Evolutionary conservation across 164 flowering plant species (phyloP), one percentile per base, ranked within the genome.

Genomic region (Magnolia officinalis): DNA sequence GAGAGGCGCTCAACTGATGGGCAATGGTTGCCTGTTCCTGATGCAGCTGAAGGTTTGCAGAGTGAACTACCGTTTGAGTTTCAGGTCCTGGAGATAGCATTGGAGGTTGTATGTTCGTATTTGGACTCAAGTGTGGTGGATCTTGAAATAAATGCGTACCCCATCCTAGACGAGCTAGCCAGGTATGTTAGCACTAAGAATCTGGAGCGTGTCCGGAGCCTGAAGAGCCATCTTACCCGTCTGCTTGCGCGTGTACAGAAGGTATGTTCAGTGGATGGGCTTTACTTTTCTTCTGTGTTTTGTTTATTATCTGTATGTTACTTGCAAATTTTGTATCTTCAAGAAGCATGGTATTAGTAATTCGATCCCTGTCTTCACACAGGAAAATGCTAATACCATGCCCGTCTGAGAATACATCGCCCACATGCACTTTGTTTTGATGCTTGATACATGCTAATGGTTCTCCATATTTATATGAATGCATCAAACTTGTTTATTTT

Each of bases 201-300:
- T 84, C 97, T 93, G 75, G 98, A 93, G 84, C 92, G 75, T 72
- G 96, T 93, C 21, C 81, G 98, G 55, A 93, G 91, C 81, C 81
- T 93, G 83, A 95, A 95, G 84, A 95, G 96, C 83, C 91, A 90
- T 79, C 97, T 95, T 58, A 95, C 98, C 2, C 92, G 89, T 67
- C 76, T 93, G 68, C 98, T 95, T 84, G 98, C 98, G 20, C 94
- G 95, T 68, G 98, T 95, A 9, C 97, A 95, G 72, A 95, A 95
- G 98, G 98, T 95, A 86, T 49, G 61, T 10, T 55, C 18, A 0
- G 61, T 55, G 61, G 3, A 55, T 55, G 18, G 61, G 61, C 13
- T 55, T 55, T 55, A 55, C 61, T 55, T 55, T 16, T 16, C 61
- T 9, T 2, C 45, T 37, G 6, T 37, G 45, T 37, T 37, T 37